Evolutionary conservation across 75 land plant genomes (phyloP), one percentile per base, ranked within the genome.

Genomic region (Chamaecyparis obtusa): DNA sequence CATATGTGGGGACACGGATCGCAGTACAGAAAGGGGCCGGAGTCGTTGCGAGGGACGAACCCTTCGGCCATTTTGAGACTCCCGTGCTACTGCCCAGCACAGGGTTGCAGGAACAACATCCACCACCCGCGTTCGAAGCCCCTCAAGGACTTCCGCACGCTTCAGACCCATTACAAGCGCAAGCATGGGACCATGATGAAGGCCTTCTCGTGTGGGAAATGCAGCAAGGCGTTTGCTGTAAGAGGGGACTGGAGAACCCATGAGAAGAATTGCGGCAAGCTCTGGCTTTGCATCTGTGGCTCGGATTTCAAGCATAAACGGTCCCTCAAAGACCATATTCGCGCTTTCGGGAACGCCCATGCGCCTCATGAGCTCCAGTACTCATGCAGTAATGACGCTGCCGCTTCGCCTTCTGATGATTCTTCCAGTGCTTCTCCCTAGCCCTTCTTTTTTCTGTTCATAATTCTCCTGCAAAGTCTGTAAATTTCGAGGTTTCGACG

Each of bases 201-300:
- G 89, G 91, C 89, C 39, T 92, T 87, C 85, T n/a, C 86, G 46
- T 92, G 93, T 87, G 71, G 93, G 69, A 91, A 89, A 84, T 92
- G 93, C 91, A 75, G 86, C 60, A 92, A 92, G 88, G 91, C 89
- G 6, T 91, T 92, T 30, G 93, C 93, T 0, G 93, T 92, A 46
- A 87, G 93, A 2, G 93, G 93, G 15, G 93, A 92, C 87, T 92
- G 93, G 94, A 84, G 94, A 41, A 93, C 94, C 17, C 94, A 93
- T 81, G 94, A 93, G 92, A 93, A 93, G 91, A 93, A 93, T 92
- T 93, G 95, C 49, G 95, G 95, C 3, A 92, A 93, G 89, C 92
- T 94, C 17, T 94, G 95, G 95, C 93, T 89, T 51, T 94, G 95
- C 89, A 88, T 77, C n/a, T 94, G 95, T 71, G 95, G 95, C 39